Percentiles rank a stretch among this genome's conserved stretches.
Evolutionary conservation across 2,329 filamentous ascomycete genomes (phyloP).

Genomic region (Colletotrichum sp.): DNA sequence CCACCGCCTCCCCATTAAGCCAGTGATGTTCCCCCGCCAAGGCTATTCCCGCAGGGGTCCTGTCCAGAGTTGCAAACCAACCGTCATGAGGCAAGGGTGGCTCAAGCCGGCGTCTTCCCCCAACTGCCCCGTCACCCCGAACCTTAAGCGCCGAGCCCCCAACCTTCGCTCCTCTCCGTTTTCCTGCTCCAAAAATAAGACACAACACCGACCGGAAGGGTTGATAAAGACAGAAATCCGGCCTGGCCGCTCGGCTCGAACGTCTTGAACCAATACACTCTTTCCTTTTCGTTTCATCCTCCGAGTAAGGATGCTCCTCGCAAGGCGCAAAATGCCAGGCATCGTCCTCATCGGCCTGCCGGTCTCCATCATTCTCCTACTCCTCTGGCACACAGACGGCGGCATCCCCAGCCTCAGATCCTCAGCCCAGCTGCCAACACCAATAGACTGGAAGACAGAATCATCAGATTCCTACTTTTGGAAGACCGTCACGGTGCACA

Average conservation of each 20-base stretch:
- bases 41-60: neutral
- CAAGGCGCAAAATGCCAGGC: neutral
- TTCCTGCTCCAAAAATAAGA: neutral
- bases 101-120: neutral
- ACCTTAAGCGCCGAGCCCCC: neutral
- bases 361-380: neutral
- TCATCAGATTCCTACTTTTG: constrained; percentile 15
- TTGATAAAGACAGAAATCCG: neutral
- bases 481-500: constrained; percentile 23
- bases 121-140: neutral
- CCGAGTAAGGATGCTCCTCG: neutral
- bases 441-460: neutral
- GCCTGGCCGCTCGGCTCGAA: constrained; percentile 32
- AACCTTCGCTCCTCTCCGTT: neutral
- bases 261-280: neutral
- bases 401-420: neutral
- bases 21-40: neutral
- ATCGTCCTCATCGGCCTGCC: neutral
- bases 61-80: neutral
- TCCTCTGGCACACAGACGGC: constrained; percentile 4
- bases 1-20: neutral
- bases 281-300: accelerated
- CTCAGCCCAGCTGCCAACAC: neutral
- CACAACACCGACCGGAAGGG: neutral
- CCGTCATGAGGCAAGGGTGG: neutral